Evolutionary conservation across 2,329 filamentous ascomycete species (phyloP).

Genomic region (Fusarium cicatricum): DNA sequence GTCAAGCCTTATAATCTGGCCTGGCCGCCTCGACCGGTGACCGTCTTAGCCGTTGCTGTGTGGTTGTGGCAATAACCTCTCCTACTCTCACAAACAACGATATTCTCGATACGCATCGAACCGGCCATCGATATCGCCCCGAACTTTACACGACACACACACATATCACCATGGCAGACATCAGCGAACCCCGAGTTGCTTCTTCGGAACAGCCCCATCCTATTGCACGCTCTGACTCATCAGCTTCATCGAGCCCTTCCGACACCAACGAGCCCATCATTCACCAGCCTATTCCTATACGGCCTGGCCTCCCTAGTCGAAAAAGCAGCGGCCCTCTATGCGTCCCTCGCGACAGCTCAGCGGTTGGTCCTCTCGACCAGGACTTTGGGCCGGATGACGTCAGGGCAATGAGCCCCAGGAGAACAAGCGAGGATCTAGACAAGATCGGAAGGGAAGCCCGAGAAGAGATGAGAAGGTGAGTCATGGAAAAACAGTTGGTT

Average conservation of each 20-base stretch:
- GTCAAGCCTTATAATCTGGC: slow-evolving; percentile 1
- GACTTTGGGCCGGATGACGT: slow-evolving; percentile 88
- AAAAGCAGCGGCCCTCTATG: slow-evolving; percentile 86
- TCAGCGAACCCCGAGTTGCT: slow-evolving; percentile 36
- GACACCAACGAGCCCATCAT: slow-evolving; percentile 52
- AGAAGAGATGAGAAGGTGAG: slow-evolving; percentile 67
- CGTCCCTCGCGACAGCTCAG: slow-evolving; percentile 77
- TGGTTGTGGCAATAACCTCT: slow-evolving; percentile 18
- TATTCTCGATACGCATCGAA: neutral
- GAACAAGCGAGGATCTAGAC: slow-evolving; percentile 91
- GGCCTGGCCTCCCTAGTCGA: slow-evolving; percentile 75
- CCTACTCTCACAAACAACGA: slow-evolving; percentile 18
- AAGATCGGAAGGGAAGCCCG: slow-evolving; percentile 85
- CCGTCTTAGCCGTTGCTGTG: slow-evolving; percentile 1
- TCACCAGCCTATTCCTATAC: slow-evolving; percentile 61
- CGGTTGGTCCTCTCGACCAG: slow-evolving; percentile 76
- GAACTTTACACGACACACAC: neutral
- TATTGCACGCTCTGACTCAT: slow-evolving; percentile 52
- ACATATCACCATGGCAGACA: slow-evolving; percentile 34
- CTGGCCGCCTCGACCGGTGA: neutral
- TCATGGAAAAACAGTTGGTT: neutral
- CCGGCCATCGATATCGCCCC: neutral
- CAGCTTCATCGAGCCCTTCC: slow-evolving; percentile 45
- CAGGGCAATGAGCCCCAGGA: slow-evolving; percentile 90
- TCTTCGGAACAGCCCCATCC: slow-evolving; percentile 41